Percentiles rank a stretch among this genome's conserved stretches.
Conservation (phyloP, 495 filamentous ascomycete genomes). For the Penicillium argentinense region DNA sequence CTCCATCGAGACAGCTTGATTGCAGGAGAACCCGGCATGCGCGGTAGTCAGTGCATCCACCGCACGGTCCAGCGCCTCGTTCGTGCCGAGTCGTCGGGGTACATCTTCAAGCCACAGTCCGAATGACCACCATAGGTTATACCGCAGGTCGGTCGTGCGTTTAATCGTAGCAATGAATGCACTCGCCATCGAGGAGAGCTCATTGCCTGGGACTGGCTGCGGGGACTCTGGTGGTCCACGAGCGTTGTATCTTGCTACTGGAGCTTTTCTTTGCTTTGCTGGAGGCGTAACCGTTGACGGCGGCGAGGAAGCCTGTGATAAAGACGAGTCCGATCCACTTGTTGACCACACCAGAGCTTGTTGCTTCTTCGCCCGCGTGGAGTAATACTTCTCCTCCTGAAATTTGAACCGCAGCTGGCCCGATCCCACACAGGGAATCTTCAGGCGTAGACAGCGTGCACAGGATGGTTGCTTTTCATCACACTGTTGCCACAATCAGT, state of each 20-base stretch:
- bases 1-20: conserved; percentile 13
- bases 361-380: neutral
- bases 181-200: conserved; percentile 19
- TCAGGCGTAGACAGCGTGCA: conserved; percentile 46
- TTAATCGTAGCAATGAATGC: conserved; percentile 30
- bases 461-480: conserved; percentile 43
- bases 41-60: conserved; percentile 36
- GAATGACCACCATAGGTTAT: conserved; percentile 43
- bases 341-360: neutral
- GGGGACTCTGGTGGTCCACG: conserved; percentile 6
- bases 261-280: neutral
- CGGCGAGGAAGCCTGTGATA: neutral
- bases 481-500: conserved; percentile 28
- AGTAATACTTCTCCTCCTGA: conserved; percentile 31
- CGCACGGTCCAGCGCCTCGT: conserved; percentile 42
- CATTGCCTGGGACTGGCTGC: conserved; percentile 15
- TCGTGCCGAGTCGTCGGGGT: conserved; percentile 39
- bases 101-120: conserved; percentile 38
- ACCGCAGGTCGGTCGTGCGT: conserved; percentile 39
- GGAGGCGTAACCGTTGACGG: neutral
- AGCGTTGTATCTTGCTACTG: too few relatives aligned
- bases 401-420: conserved; percentile 51
- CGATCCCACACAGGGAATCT: conserved; percentile 44
- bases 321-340: neutral
- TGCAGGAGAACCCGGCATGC: conserved; percentile 28